Percentiles rank a stretch among this genome's conserved stretches.
Evolutionary conservation across 2,329 filamentous ascomycete genomes (phyloP).

Genomic region (Paecilomyces sp.): DNA sequence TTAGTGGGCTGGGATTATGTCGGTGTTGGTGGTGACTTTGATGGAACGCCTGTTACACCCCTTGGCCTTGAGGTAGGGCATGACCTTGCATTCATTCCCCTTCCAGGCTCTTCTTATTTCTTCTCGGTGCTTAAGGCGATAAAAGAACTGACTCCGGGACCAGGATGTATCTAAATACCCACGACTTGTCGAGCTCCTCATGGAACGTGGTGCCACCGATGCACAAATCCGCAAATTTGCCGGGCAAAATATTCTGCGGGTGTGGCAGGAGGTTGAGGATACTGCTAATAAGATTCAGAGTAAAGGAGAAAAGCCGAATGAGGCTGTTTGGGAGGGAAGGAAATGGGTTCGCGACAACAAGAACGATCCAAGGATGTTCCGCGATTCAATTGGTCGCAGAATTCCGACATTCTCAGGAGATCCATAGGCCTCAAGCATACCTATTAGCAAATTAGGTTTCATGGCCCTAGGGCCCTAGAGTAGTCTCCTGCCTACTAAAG

Average conservation of each 20-base stretch:
- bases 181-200: slow-evolving; percentile 9
- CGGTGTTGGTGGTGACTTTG: slow-evolving; percentile 28
- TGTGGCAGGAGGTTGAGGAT: slow-evolving; percentile 13
- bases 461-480: too few species aligned
- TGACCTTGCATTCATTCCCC: too few species aligned
- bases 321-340: background rate
- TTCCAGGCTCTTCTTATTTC: too few species aligned
- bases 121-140: too few species aligned
- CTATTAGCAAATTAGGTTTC: too few species aligned
- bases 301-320: slow-evolving; percentile 12
- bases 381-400: too few species aligned
- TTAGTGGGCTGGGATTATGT: slow-evolving; percentile 26
- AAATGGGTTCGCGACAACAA: too few species aligned
- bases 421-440: too few species aligned
- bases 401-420: too few species aligned
- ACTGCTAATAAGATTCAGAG: slow-evolving; percentile 9
- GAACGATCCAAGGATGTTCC: too few species aligned
- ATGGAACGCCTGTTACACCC: slow-evolving; percentile 17
- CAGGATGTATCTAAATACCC: slow-evolving; percentile 1
- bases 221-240: slow-evolving; percentile 29
- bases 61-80: slow-evolving; percentile 14
- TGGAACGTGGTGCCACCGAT: slow-evolving; percentile 33
- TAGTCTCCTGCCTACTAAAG: too few species aligned
- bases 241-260: slow-evolving; percentile 31
- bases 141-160: too few species aligned